A percentile compares a stretch with the other conserved stretches of the same genome.
Evolutionary conservation across 2,329 filamentous ascomycete genomes (phyloP).

Genomic region (Pseudogymnoascus sp.): DNA sequence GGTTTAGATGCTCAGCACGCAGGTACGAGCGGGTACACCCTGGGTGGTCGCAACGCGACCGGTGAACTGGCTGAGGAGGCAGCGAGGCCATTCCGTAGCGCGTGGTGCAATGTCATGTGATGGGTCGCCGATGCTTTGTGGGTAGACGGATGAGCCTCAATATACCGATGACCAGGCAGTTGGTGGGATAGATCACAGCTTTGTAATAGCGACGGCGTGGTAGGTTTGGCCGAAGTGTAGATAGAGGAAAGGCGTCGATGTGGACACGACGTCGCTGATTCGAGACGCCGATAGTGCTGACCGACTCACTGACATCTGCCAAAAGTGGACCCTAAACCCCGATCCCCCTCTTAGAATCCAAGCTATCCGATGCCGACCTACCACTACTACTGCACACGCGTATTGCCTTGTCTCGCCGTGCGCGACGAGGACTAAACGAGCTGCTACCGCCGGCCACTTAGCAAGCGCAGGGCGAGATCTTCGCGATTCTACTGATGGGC

Average conservation of each 20-base stretch:
- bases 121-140: not conserved
- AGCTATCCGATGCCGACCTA: not conserved
- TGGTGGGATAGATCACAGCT: not conserved
- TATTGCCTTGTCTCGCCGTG: not conserved
- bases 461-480: not conserved
- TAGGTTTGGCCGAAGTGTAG: not conserved
- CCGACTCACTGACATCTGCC: constrained; percentile 3
- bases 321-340: not conserved
- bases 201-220: not conserved
- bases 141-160: not conserved
- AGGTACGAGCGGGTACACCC: constrained; percentile 21
- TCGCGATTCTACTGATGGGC: not conserved
- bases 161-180: not conserved
- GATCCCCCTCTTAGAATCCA: not conserved
- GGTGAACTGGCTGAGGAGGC: constrained; percentile 5
- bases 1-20: constrained; percentile 20
- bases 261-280: not conserved
- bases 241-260: not conserved
- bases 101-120: constrained; percentile 2
- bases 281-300: not conserved
- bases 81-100: not conserved
- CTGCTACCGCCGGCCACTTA: not conserved
- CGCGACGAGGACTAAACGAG: not conserved
- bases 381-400: not conserved
- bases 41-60: constrained; percentile 15